Conservation (phyloP, 1,284 basidiomycete genomes). For the Cutaneotrichosporon mucoides region DNA sequence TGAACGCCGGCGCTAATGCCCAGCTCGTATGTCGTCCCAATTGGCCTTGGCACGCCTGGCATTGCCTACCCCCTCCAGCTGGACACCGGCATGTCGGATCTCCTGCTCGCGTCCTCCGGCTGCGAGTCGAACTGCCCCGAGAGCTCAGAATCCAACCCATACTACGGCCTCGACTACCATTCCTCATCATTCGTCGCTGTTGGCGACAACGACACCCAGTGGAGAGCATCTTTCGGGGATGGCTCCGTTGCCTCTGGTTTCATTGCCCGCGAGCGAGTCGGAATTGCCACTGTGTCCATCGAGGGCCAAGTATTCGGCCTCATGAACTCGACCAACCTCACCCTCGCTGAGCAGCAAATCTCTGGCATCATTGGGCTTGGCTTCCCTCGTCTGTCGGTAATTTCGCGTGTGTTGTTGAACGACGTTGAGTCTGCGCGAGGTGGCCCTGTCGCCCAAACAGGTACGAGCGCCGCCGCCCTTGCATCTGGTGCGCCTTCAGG, state of each 20-base stretch:
- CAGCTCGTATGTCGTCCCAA: slow-evolving; percentile 40
- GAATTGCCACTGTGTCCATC: slow-evolving; percentile 21
- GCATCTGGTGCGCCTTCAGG: no score
- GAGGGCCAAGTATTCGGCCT: slow-evolving; percentile 35
- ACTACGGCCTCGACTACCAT: slow-evolving; percentile 28
- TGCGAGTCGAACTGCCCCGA: slow-evolving; percentile 34
- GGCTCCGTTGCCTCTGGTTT: slow-evolving; percentile 32
- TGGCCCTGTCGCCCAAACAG: no score
- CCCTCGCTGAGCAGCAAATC: slow-evolving; percentile 40
- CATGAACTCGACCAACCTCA: slow-evolving; percentile 46
- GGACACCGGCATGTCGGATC: slow-evolving; percentile 43
- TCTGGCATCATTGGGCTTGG: slow-evolving; percentile 49
- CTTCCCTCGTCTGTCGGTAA: slow-evolving; percentile 42
- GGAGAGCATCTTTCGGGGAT: slow-evolving; percentile 34
- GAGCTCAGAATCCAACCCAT: slow-evolving; percentile 26
- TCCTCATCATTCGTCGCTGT: slow-evolving; percentile 25
- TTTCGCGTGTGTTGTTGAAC: slow-evolving; percentile 19
- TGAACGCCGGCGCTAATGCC: not conserved
- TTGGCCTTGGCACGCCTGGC: slow-evolving; percentile 38
- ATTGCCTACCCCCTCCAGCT: slow-evolving; percentile 41
- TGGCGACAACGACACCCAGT: slow-evolving; percentile 29
- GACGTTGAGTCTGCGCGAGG: not conserved
- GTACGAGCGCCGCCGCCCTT: no score
- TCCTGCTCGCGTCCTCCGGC: slow-evolving; percentile 38
- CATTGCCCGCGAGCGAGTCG: slow-evolving; percentile 32